Evolutionary conservation across 441 rosid species (phyloP).

Genomic region (Adansonia rubrostipa): DNA sequence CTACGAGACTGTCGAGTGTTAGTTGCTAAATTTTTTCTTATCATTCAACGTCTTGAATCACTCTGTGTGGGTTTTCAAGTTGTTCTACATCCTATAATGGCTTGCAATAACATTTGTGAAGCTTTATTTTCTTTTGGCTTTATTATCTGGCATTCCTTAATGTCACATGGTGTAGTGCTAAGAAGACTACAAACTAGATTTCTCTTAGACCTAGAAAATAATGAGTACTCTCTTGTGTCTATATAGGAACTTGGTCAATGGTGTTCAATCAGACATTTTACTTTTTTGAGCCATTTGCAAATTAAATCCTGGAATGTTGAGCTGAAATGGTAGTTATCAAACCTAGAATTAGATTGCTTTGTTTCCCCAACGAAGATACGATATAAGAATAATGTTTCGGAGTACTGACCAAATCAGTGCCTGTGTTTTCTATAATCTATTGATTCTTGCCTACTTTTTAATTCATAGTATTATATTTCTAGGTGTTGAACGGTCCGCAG

Average conservation of each 20-base stretch:
- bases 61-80: conserved; percentile 48
- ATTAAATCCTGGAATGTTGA: neutral
- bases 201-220: neutral
- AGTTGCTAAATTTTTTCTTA: neutral
- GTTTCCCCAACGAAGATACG: neutral
- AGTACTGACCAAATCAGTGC: neutral
- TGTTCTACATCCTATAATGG: conserved; percentile 47
- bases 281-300: neutral
- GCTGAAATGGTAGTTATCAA: neutral
- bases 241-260: neutral
- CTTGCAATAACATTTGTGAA: conserved; percentile 48
- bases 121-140: conserved; percentile 28
- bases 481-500: neutral
- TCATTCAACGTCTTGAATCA: conserved; percentile 23
- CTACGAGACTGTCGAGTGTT: neutral
- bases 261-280: neutral
- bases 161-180: too few species aligned
- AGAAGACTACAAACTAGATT: neutral
- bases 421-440: neutral
- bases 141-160: neutral
- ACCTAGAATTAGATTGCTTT: neutral
- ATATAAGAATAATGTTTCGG: neutral
- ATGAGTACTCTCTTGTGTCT: neutral
- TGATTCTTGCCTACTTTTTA: neutral
- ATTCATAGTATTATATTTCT: neutral